A percentile compares a stretch with the other conserved stretches of the same genome.
Evolutionary conservation across 768 basidiomycete species (phyloP).

Genomic region (Lactarius quietus): DNA sequence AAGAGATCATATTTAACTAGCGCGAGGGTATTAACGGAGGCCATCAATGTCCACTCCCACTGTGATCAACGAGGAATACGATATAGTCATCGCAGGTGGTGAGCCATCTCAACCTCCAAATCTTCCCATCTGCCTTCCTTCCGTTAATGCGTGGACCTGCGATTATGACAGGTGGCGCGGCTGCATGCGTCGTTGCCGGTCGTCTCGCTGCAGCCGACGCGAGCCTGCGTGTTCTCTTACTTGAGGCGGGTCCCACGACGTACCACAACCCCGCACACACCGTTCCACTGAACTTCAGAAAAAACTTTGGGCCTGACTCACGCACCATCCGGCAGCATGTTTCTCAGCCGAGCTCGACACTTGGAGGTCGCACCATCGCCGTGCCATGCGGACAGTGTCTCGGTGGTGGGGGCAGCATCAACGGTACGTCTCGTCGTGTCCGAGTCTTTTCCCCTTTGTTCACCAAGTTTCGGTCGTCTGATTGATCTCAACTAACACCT

Average conservation of each 20-base stretch:
- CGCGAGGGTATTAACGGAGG: not conserved
- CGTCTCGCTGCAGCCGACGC: conserved; percentile 53
- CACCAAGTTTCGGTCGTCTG: not conserved
- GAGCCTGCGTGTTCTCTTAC: conserved; percentile 50
- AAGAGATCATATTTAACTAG: no score
- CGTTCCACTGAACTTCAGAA: conserved; percentile 51
- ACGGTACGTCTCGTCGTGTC: conserved; percentile 44
- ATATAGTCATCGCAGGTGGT: conserved; percentile 9
- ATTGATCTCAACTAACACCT: not conserved
- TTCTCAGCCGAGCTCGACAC: conserved; percentile 39
- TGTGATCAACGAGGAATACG: conserved; percentile 10
- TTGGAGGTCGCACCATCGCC: conserved; percentile 42
- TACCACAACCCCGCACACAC: conserved; percentile 43
- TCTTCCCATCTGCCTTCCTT: not conserved
- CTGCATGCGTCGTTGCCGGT: conserved; percentile 53
- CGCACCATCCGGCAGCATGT: conserved; percentile 44
- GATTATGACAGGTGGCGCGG: conserved; percentile 37
- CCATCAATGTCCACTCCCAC: not conserved
- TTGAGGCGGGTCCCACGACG: conserved; percentile 56
- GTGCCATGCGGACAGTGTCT: conserved; percentile 47
- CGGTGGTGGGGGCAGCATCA: conserved; percentile 60
- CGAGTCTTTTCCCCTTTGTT: not conserved
- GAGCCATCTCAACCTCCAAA: not conserved
- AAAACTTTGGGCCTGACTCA: conserved; percentile 38
- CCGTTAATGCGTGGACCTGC: not conserved